These are phyloP conservation scores for Mortierella hygrophila DNA, from an alignment of 192 early-diverging fungal genomes.

Conservation along the genomic window DNA sequence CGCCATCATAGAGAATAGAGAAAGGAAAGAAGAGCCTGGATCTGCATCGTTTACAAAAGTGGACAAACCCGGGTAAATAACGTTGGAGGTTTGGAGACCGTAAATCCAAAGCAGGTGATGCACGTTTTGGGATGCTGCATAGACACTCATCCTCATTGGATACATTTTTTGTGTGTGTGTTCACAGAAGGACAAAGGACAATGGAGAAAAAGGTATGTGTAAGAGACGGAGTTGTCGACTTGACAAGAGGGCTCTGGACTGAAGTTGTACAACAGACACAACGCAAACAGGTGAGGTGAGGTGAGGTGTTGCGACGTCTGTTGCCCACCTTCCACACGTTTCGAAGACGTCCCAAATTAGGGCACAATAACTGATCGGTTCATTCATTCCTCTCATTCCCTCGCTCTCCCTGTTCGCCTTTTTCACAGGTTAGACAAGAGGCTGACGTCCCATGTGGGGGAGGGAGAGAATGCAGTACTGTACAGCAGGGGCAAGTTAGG, in stretches of 20 bases:
- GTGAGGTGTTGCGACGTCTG: too few relatives aligned
- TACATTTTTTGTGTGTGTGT: not conserved
- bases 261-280: too few relatives aligned
- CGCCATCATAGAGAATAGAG: not conserved
- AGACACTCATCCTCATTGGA: not conserved
- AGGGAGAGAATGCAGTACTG: not conserved
- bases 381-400: not conserved
- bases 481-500: not conserved
- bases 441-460: not conserved
- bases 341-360: too few relatives aligned
- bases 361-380: too few relatives aligned
- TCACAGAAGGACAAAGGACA: not conserved
- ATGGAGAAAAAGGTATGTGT: not conserved
- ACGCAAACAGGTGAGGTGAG: too few relatives aligned
- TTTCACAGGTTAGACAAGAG: not conserved
- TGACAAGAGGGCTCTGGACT: too few relatives aligned
- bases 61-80: not conserved
- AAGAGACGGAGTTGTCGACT: too few relatives aligned
- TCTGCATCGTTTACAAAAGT: not conserved
- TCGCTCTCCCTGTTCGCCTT: not conserved
- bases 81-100: not conserved
- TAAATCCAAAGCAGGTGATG: not conserved
- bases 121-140: not conserved
- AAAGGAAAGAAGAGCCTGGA: not conserved
- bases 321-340: too few relatives aligned